Evolutionary conservation across 164 flowering plant genomes (phyloP).

Genomic region (Magnolia kwangsiensis): DNA sequence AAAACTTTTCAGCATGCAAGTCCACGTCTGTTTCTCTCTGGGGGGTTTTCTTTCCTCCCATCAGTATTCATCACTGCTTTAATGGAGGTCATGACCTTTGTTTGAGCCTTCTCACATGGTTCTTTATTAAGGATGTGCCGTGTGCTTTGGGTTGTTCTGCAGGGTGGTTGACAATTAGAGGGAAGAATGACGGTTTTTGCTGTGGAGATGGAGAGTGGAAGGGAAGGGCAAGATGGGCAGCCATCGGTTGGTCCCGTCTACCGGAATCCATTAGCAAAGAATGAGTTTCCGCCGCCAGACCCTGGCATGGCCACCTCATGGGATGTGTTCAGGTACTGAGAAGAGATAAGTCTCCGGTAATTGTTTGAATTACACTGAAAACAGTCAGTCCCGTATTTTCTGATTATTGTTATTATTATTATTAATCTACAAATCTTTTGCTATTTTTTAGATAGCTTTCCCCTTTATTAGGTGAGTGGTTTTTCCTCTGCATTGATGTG

Average conservation of each 20-base stretch:
- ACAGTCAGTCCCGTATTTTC: not conserved
- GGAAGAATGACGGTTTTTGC: conserved; percentile 55
- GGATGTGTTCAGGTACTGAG: conserved; percentile 75
- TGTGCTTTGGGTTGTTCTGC: conserved; percentile 1
- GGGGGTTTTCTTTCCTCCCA: not conserved
- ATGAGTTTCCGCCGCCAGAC: conserved; percentile 53
- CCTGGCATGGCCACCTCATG: conserved; percentile 46
- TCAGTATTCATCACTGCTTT: not conserved
- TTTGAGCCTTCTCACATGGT: not conserved
- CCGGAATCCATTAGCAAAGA: conserved; percentile 53
- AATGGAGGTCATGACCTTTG: not conserved
- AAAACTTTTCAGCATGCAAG: not conserved
- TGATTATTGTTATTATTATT: too few species aligned
- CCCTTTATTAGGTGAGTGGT: too few species aligned
- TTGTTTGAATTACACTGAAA: too few species aligned
- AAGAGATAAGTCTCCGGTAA: not conserved
- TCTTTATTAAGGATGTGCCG: not conserved
- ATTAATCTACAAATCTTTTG: not conserved
- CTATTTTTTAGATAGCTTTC: too few species aligned
- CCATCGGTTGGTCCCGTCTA: conserved; percentile 85
- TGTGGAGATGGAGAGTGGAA: conserved; percentile 67
- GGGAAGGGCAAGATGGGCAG: conserved; percentile 63
- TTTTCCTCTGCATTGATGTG: too few species aligned
- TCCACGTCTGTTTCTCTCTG: not conserved
- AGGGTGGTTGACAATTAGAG: not conserved